Base-by-base conservation (phyloP, 148 eudicot genomes). In the Vaccinium vitisidaea region DNA sequence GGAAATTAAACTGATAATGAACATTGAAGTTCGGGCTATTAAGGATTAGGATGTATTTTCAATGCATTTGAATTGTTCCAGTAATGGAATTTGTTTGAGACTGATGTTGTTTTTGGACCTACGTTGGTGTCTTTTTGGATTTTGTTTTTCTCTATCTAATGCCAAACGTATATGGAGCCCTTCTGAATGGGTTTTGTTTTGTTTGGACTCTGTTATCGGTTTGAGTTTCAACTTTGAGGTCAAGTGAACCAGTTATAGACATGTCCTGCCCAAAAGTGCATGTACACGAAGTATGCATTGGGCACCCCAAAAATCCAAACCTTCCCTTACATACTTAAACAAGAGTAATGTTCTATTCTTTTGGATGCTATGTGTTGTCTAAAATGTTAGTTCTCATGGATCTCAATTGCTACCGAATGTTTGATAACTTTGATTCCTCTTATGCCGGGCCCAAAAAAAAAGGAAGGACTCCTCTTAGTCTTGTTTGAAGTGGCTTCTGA, bases 191-290 rank as follows among this genome's bases (percentile, higher is more conserved):
- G 4, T 77, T 13, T 77, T 27, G 43, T 54, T 25, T 79, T 50
- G 27, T 10, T n/a, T 19, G 58, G 23, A 77, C 23, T 49, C 39
- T 4, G 2, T 18, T 36, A 32, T 11, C 2, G 21, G n/a, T 77
- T 49, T 77, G 19, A 77, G 58, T 50, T 77, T 23, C 58, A 23
- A 50, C 80, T n/a, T 9, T n/a, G 80, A 21, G 80, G 59, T 77
- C 36, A 77, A 50, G 58, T 30, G 58, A 77, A 77, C 30, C 56
- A 48, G 19, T 77, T 77, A 77, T 25, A 48, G 25, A 50, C 6
- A 18, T 50, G 21, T 48, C 55, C 27, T 75, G 18, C 1, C 11
- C 8, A n/a, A 8, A 46, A 19, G 79, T 18, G 0, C 78, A 49
- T 13, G 19, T 78, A 13, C 54, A 16, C 15, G 0, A 11, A 1